A percentile compares a stretch with the other conserved stretches of the same genome.
These are phyloP conservation scores for Psidium guajava DNA, from an alignment of 345 rosid species.

Conservation along the genomic window DNA sequence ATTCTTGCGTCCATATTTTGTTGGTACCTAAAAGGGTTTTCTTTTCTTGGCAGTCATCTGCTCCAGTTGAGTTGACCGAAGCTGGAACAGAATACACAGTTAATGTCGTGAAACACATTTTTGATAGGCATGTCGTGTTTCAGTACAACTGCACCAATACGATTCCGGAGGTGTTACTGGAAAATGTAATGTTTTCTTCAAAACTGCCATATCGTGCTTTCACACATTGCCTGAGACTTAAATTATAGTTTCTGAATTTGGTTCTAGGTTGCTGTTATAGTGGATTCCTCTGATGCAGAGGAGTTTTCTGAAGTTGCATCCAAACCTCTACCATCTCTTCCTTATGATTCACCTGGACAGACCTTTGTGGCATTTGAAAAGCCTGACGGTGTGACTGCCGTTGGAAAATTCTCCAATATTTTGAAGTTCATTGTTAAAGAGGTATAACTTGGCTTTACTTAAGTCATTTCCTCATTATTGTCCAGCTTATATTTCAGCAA, in stretches of 20 bases:
- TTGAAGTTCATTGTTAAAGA: constrained; percentile 87
- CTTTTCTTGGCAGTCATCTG: constrained; percentile 50
- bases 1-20: neutral
- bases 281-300: constrained; percentile 90
- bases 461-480: neutral
- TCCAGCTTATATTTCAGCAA: neutral
- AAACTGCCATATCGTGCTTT: neutral
- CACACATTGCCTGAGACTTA: neutral
- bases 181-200: constrained; percentile 45
- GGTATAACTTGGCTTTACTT: constrained; percentile 23
- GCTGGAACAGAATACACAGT: constrained; percentile 96
- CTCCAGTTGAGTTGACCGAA: constrained; percentile 93
- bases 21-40: neutral
- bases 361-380: constrained; percentile 83
- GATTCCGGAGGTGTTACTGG: constrained; percentile 87
- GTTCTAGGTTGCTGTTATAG: constrained; percentile 70
- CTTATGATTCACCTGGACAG: constrained; percentile 91
- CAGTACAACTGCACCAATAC: constrained; percentile 98
- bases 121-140: constrained; percentile 76
- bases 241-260: constrained; percentile 8
- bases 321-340: constrained; percentile 74
- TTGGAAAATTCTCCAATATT: constrained; percentile 83
- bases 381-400: constrained; percentile 69
- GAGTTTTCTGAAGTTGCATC: constrained; percentile 57
- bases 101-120: constrained; percentile 87